Evolutionary conservation across 805 yeast genomes (phyloP), one percentile per base, ranked within the genome.

Genomic region (Millerago galiae): DNA sequence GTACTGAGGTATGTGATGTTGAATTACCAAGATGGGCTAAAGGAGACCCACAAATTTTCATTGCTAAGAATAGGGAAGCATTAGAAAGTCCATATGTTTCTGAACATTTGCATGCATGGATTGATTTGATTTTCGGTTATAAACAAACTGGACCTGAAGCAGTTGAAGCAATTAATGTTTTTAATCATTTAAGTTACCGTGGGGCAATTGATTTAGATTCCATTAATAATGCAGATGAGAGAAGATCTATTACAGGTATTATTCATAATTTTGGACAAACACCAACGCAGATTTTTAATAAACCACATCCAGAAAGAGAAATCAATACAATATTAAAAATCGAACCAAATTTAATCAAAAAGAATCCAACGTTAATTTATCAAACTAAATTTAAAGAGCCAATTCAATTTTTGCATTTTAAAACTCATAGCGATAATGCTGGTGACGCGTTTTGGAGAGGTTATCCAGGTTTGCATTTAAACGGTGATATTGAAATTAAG

Each of bases 241-340:
- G 81, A 49, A 68, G 79, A 31, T 91, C 95, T 1, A 71, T 83
- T 3, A 83, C 87, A 17, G 90, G 95, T 2, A 83, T 84, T 52
- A 88, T 88, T 40, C 93, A 89, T 57, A 88, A 88, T 60, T 88
- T 88, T 68, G 96, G 96, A 0, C 96, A 88, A 57, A 88, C 95
- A 0, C 96, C 96, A 2, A 56, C 74, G 38, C 85, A 83, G 51
- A 64, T 89, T 10, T 86, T 89, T 52, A 66, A 64, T 14, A 73
- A 72, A 40, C 82, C 89, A 0, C 96, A 88, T 59, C 81, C 83
- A 1, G 48, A 55, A 21, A 67, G 71, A 42, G 75, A 67, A 3
- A 60, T 62, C 0, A 49, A 65, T n/a, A 61, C 65, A 17, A 43
- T 60, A 24, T 62, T 80, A 2, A 55, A 56, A 30, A 53, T 67